phyloP scores from a whole-genome alignment of 2,329 filamentous ascomycete genomes.

The Neonectria neomacrospora region DNA sequence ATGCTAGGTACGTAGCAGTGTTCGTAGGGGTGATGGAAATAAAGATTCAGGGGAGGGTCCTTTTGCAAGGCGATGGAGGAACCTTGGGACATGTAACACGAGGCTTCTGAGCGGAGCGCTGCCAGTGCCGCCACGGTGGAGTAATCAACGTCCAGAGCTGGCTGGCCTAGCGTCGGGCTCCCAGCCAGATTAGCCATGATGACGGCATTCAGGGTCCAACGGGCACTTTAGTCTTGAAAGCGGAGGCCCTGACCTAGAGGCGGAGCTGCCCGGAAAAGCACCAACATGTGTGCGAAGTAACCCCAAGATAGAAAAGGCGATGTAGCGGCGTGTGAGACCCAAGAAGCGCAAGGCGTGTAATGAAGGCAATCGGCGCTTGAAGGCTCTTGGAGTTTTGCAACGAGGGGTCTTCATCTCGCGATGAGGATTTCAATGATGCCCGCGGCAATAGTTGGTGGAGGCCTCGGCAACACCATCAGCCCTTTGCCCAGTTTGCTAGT shows the following conservation, averaged over 20 bases:
- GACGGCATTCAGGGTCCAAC: constrained; percentile 12
- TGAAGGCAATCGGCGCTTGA: background rate
- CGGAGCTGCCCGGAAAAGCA: background rate
- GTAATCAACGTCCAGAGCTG: background rate
- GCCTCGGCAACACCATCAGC: background rate
- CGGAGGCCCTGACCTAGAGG: background rate
- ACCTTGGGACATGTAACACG: constrained; percentile 1
- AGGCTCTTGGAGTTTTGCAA: background rate
- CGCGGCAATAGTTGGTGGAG: background rate
- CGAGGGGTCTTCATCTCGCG: background rate
- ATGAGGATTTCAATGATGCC: background rate
- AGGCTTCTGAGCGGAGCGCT: background rate
- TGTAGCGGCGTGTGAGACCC: background rate
- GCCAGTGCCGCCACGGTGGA: background rate
- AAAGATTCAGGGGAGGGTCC: background rate
- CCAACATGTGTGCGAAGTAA: background rate
- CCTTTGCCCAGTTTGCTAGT: background rate
- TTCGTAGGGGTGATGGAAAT: background rate
- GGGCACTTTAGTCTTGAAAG: background rate
- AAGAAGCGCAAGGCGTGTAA: background rate
- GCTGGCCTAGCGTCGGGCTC: background rate
- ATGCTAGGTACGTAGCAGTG: background rate
- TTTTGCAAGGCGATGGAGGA: background rate
- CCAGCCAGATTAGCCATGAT: constrained; percentile 1
- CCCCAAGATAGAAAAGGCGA: background rate